phyloP scores from a whole-genome alignment of 164 flowering plant genomes.

The Protea cynaroides region DNA sequence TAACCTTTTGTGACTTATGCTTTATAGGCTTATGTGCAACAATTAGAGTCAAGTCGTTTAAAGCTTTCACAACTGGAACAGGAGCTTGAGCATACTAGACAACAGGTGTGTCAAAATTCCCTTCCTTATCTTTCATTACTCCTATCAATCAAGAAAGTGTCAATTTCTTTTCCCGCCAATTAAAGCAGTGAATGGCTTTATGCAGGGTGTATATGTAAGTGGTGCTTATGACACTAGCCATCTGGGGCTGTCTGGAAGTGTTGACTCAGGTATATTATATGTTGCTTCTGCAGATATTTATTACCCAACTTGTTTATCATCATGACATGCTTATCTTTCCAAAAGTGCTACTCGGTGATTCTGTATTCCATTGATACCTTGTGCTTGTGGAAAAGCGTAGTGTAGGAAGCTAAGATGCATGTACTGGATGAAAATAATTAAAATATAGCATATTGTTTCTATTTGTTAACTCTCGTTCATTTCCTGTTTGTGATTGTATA shows the following conservation, averaged over 20 bases:
- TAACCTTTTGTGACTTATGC: neutral
- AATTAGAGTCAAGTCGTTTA: conserved; percentile 77
- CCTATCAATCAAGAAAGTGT: neutral
- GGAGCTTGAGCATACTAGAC: conserved; percentile 77
- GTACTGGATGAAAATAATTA: too few relatives aligned
- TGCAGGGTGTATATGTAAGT: conserved; percentile 59
- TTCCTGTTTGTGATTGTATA: too few relatives aligned
- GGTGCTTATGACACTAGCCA: conserved; percentile 48
- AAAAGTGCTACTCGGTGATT: neutral
- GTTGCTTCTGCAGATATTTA: conserved; percentile 1
- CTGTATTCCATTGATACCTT: neutral
- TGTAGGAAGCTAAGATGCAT: neutral
- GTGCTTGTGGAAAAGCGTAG: neutral
- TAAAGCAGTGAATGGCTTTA: conserved; percentile 9
- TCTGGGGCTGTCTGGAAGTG: conserved; percentile 41
- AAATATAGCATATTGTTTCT: too few relatives aligned
- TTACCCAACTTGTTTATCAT: neutral
- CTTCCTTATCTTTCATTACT: neutral
- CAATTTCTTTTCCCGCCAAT: neutral
- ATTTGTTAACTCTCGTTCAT: too few relatives aligned
- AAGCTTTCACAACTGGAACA: conserved; percentile 83
- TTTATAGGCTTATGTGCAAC: conserved; percentile 89
- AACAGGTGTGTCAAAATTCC: conserved; percentile 45
- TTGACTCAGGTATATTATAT: conserved; percentile 58
- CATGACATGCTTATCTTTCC: neutral